Evolutionary conservation across 768 basidiomycete species (phyloP), one percentile per base, ranked within the genome.

Genomic region (Tulasnella sp.): DNA sequence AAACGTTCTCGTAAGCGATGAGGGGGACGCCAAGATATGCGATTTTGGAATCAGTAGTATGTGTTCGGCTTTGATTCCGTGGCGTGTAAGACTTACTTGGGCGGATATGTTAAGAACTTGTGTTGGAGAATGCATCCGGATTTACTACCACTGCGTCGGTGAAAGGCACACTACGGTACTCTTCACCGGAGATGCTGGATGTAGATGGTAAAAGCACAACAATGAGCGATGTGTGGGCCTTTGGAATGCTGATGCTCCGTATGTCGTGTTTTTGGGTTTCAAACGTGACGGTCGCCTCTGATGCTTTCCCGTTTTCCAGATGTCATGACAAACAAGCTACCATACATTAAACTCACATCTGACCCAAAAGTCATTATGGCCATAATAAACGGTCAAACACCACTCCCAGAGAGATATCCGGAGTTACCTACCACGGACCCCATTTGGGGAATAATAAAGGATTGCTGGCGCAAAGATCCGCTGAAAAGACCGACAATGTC

Each of bases 11-110:
- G 69, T 77, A 26, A 72, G 70, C 70, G 69, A 40, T 73, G 44
- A 77, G 20, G 77, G 69, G 20, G 29, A 70, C 10, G 77, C 77
- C n/a, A 42, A 73, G 15, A 42, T 77, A 29, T 77, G 77, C 70
- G 77, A 77, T 46, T 77, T 71, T 26, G 77, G 77, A 18, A 40
- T 77, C 29, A 73, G 67, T 20, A 70, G 71, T 67, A 35, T 1
- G 61, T 67, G 10, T 7, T 18, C 26, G 15, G 13, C 26, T 16
- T 35, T 11, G 32, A 26, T 29, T 15, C 16, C 11, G 26, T 18
- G 29, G 35, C 15, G 15, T 1, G 13, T 5, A 13, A 7, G 16
- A 11, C 44, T 44, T 15, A 32, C 61, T 26, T 32, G 13, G 32
- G 3, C 61, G 26, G 6, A 67, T 35, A 7, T 35, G 5, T 16